Conservation (phyloP, 305 asterid species). For the Fraxinus angustifolia region DNA sequence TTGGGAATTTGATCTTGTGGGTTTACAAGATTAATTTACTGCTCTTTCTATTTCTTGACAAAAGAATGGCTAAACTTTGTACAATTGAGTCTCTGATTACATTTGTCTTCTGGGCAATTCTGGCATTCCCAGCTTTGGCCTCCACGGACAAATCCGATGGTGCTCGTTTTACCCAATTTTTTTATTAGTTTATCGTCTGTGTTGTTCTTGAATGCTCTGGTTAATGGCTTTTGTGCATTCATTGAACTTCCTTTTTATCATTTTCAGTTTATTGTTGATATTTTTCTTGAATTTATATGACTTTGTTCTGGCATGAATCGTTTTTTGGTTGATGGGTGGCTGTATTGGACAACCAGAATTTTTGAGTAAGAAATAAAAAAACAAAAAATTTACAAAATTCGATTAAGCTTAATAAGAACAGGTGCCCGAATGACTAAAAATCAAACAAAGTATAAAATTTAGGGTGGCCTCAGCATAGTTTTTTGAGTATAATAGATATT, state of each 20-base stretch:
- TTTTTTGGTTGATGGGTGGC: background rate
- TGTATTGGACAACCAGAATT: background rate
- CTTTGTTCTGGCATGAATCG: background rate
- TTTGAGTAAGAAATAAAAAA: background rate
- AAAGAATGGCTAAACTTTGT: slow-evolving; percentile 35
- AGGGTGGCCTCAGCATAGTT: background rate
- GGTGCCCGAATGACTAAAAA: background rate
- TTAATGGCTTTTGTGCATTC: background rate
- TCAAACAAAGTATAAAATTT: background rate
- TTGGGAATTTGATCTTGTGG: slow-evolving; percentile 7
- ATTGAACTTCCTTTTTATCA: background rate
- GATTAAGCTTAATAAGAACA: background rate
- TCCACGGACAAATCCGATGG: slow-evolving; percentile 58
- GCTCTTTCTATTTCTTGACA: background rate
- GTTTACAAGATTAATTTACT: background rate
- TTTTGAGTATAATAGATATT: background rate
- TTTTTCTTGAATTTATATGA: background rate
- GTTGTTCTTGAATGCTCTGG: background rate
- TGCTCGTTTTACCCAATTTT: slow-evolving; percentile 11
- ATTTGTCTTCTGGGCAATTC: slow-evolving; percentile 30
- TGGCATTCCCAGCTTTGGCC: slow-evolving; percentile 42
- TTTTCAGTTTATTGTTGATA: background rate
- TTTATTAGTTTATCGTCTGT: background rate
- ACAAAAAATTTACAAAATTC: background rate
- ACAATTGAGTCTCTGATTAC: slow-evolving; percentile 26